These are phyloP conservation scores for Fragaria iinumae DNA, from an alignment of 306 rosid genomes.

Conservation along the genomic window DNA sequence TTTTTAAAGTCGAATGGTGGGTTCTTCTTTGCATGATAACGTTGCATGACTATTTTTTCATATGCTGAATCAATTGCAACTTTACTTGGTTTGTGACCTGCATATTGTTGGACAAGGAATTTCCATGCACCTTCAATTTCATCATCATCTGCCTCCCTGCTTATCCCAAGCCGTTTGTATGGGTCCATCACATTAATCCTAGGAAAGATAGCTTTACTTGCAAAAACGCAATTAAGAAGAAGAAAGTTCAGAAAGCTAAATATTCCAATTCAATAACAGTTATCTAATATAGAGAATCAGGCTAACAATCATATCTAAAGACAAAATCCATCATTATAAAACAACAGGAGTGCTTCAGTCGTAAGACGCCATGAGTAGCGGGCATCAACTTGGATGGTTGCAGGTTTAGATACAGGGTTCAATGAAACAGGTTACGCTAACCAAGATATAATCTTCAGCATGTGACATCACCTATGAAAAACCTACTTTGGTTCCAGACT, in stretches of 20 bases:
- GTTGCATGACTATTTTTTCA: slow-evolving; percentile 88
- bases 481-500: background rate
- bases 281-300: background rate
- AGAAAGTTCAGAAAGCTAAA: slow-evolving; percentile 23
- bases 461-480: background rate
- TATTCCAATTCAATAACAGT: slow-evolving; percentile 1
- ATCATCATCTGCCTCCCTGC: slow-evolving; percentile 92
- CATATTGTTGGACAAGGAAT: slow-evolving; percentile 74
- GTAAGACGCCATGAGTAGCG: background rate
- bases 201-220: slow-evolving; percentile 78
- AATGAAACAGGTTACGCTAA: background rate
- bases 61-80: slow-evolving; percentile 96
- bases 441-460: background rate
- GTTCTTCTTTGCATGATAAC: slow-evolving; percentile 71
- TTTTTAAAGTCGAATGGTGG: slow-evolving; percentile 84
- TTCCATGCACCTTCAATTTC: slow-evolving; percentile 95
- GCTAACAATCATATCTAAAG: background rate
- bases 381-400: background rate
- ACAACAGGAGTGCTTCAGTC: background rate
- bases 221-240: slow-evolving; percentile 23
- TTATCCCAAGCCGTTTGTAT: slow-evolving; percentile 90
- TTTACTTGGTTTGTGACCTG: slow-evolving; percentile 85
- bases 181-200: slow-evolving; percentile 91
- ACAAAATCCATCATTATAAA: background rate
- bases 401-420: background rate